These are phyloP conservation scores for Xylaria flabelliformis DNA, from an alignment of 495 filamentous ascomycete species.

Conservation along the genomic window DNA sequence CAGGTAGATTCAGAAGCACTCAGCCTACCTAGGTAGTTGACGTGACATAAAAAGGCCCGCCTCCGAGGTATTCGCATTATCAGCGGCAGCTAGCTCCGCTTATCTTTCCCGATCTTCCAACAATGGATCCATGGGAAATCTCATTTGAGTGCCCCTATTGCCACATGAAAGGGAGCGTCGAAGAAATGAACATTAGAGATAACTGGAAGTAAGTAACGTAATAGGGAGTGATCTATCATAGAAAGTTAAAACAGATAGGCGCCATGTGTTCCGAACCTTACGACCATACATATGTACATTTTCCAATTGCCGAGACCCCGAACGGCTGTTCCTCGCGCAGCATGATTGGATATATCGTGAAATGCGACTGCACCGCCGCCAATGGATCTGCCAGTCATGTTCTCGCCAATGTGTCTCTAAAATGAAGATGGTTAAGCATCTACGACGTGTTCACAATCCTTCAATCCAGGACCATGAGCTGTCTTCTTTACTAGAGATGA, in stretches of 20 bases:
- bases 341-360: slow-evolving; percentile 40
- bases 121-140: not conserved
- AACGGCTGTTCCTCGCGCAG: slow-evolving; percentile 30
- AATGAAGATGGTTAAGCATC: not conserved
- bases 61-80: not conserved
- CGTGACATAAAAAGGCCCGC: not conserved
- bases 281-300: slow-evolving; percentile 10
- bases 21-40: not conserved
- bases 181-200: not conserved
- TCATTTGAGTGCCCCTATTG: not conserved
- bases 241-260: not conserved
- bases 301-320: slow-evolving; percentile 16
- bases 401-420: not conserved
- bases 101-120: not conserved
- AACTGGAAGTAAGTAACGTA: not conserved
- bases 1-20: not conserved
- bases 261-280: not conserved
- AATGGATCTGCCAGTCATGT: slow-evolving; percentile 29
- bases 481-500: not conserved
- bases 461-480: not conserved
- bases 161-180: not conserved
- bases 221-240: not conserved
- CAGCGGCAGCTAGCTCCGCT: not conserved
- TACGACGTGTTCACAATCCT: not conserved
- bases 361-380: slow-evolving; percentile 33